Conservation (phyloP, 2,329 filamentous ascomycete genomes). For the Chaetomiaceae sp. region DNA sequence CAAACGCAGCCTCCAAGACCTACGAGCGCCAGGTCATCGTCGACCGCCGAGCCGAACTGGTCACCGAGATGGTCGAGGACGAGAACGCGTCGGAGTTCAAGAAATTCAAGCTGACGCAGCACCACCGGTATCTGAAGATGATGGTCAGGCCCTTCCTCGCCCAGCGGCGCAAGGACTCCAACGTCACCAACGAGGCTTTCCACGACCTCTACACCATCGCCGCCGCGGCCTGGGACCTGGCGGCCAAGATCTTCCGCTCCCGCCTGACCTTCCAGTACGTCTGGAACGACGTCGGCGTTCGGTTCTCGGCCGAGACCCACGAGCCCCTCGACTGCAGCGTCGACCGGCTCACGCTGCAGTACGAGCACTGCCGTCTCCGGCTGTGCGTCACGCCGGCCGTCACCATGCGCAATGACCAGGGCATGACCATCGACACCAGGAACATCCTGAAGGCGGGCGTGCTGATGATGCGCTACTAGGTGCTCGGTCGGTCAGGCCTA, state of each 20-base stretch:
- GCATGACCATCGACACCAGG: conserved; percentile 41
- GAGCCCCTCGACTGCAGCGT: conserved; percentile 41
- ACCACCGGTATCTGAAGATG: conserved; percentile 30
- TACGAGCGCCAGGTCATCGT: conserved; percentile 35
- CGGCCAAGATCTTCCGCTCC: conserved; percentile 43
- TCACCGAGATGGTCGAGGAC: conserved; percentile 33
- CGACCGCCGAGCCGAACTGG: conserved; percentile 34
- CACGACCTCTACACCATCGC: conserved; percentile 42
- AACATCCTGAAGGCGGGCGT: conserved; percentile 45
- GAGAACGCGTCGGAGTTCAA: conserved; percentile 28
- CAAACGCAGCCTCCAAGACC: conserved; percentile 11
- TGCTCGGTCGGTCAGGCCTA: no score
- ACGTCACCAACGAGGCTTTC: conserved; percentile 35
- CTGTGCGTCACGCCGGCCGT: conserved; percentile 52
- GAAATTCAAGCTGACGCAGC: conserved; percentile 24
- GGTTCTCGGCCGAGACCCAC: conserved; percentile 47
- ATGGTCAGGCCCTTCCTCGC: conserved; percentile 42
- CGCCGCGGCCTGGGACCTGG: conserved; percentile 42
- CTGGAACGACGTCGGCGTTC: conserved; percentile 48
- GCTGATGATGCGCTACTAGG: conserved; percentile 33
- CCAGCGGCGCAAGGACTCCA: conserved; percentile 30
- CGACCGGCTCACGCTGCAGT: conserved; percentile 43
- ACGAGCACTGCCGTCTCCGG: conserved; percentile 48
- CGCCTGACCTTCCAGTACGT: conserved; percentile 33
- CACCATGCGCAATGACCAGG: conserved; percentile 50